Evolutionary conservation across 495 filamentous ascomycete genomes (phyloP).

Genomic region (Pseudomonodictys pantanalensis): DNA sequence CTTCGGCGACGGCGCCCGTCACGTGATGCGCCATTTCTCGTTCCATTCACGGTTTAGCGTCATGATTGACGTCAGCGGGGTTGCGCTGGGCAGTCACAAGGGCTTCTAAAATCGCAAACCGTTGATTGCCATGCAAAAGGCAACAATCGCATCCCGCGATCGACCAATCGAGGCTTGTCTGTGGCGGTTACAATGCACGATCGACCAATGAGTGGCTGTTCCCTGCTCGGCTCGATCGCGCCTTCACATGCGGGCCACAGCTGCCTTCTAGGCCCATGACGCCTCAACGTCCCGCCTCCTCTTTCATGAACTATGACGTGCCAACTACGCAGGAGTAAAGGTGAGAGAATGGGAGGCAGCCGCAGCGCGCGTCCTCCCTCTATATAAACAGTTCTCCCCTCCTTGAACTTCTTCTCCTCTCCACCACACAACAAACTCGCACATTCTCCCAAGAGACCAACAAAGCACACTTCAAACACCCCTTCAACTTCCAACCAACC

Average conservation of each 20-base stretch:
- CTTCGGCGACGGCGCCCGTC: neutral
- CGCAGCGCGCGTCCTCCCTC: neutral
- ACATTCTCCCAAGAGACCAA: too few relatives aligned
- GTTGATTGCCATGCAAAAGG: neutral
- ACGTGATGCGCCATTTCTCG: neutral
- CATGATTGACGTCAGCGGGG: neutral
- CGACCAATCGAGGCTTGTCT: conserved; percentile 14
- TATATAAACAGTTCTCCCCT: conserved; percentile 18
- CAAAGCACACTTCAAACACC: conserved; percentile 4
- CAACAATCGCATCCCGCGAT: neutral
- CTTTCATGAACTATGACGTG: too few relatives aligned
- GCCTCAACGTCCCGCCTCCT: neutral
- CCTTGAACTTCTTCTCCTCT: conserved; percentile 9
- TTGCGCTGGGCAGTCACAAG: neutral
- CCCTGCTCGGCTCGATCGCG: neutral
- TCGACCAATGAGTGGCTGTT: neutral
- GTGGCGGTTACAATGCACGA: neutral
- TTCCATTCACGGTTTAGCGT: neutral
- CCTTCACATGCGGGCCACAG: neutral
- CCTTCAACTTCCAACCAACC: conserved; percentile 13
- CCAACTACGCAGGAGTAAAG: too few relatives aligned
- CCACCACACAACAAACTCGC: conserved; percentile 5
- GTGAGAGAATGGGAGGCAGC: too few relatives aligned
- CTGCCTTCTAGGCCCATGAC: neutral
- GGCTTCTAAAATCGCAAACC: neutral